phyloP scores from a whole-genome alignment of 257 asterid genomes.

The Datura wrightii region DNA sequence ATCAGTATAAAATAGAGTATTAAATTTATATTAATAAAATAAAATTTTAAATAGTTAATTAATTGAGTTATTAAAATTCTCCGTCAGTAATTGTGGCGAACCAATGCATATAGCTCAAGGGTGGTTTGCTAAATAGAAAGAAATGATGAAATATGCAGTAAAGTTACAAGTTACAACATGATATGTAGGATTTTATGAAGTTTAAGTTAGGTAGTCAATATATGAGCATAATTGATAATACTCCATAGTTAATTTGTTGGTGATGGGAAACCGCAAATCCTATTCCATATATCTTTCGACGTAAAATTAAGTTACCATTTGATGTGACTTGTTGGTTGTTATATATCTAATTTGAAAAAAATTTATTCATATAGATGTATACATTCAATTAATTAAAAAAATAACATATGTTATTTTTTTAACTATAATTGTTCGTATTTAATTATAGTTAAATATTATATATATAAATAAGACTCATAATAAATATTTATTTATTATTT shows the following conservation, averaged over 20 bases:
- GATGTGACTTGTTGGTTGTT: neutral
- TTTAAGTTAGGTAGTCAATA: neutral
- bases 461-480: too few relatives aligned
- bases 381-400: too few relatives aligned
- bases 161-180: neutral
- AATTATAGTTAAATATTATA: too few relatives aligned
- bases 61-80: too few relatives aligned
- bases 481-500: too few relatives aligned
- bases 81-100: too few relatives aligned
- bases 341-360: neutral
- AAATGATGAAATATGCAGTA: neutral
- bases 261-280: neutral
- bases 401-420: too few relatives aligned
- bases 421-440: too few relatives aligned
- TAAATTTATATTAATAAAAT: too few relatives aligned
- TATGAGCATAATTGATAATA: neutral
- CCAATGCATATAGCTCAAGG: too few relatives aligned
- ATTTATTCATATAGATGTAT: neutral
- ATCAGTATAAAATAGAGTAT: too few relatives aligned
- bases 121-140: neutral
- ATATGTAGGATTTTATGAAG: neutral
- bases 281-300: neutral
- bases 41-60: too few relatives aligned
- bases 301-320: neutral
- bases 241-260: neutral